Conservation (phyloP, 257 asterid genomes). For the Marsdenia floribunda region DNA sequence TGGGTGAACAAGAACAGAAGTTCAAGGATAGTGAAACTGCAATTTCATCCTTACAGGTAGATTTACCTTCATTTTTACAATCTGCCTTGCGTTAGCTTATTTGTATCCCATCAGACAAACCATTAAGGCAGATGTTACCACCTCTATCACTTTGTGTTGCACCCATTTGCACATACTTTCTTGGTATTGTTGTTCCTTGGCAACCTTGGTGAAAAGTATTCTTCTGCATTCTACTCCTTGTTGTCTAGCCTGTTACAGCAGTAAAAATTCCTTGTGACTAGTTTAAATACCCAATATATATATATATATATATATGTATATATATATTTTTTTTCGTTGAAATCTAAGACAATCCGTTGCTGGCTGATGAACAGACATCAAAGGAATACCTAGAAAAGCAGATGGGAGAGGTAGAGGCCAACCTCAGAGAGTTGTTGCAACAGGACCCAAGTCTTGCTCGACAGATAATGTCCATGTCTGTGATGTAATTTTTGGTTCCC, state of each 20-base stretch:
- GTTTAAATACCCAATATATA: not conserved
- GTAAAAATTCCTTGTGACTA: not conserved
- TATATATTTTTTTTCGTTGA: not conserved
- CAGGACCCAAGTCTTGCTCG: conserved; percentile 92
- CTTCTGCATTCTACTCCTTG: not conserved
- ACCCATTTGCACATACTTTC: not conserved
- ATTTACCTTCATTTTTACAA: conserved; percentile 10
- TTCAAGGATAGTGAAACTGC: conserved; percentile 77
- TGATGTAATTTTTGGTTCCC: conserved; percentile 17
- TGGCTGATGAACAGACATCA: conserved; percentile 50
- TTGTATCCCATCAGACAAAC: not conserved
- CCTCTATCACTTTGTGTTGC: not conserved
- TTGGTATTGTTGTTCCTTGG: not conserved
- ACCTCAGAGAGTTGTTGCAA: conserved; percentile 75
- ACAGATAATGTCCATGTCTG: conserved; percentile 92
- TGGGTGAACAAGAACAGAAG: conserved; percentile 79
- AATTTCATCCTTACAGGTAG: conserved; percentile 70
- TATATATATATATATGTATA: no score
- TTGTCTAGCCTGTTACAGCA: not conserved
- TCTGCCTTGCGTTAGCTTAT: conserved; percentile 2
- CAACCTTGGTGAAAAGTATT: not conserved
- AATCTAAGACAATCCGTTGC: not conserved
- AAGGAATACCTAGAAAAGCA: conserved; percentile 87
- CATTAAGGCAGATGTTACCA: not conserved
- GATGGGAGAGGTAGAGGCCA: conserved; percentile 70